Evolutionary conservation across 345 rosid genomes (phyloP).

Genomic region (Murraya koenigii): DNA sequence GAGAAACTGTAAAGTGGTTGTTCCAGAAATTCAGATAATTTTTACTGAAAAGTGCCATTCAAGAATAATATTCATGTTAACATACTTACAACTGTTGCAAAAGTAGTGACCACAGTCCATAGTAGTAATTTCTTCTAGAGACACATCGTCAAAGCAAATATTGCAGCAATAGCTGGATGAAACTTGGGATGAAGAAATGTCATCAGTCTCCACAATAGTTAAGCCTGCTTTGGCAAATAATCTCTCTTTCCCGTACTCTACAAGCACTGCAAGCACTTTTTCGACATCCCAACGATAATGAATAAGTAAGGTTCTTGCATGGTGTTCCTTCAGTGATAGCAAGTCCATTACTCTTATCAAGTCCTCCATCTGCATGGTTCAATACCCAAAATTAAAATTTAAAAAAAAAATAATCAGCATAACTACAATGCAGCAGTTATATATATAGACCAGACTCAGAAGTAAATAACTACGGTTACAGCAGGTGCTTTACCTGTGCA

Average conservation of each 20-base stretch:
- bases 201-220: constrained; percentile 13
- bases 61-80: neutral
- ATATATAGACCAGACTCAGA: neutral
- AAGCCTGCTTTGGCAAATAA: constrained; percentile 35
- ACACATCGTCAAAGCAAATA: constrained; percentile 39
- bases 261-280: constrained; percentile 28
- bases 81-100: constrained; percentile 42
- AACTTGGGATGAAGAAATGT: neutral
- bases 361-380: constrained; percentile 40
- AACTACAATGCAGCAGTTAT: neutral
- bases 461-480: neutral
- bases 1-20: neutral
- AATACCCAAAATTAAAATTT: neutral
- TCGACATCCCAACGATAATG: constrained; percentile 42
- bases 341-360: constrained; percentile 49
- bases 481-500: constrained; percentile 31
- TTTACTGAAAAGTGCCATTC: neutral
- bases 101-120: constrained; percentile 48
- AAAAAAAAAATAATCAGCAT: neutral
- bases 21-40: neutral
- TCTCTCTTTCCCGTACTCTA: constrained; percentile 34
- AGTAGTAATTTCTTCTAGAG: constrained; percentile 20
- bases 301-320: constrained; percentile 37
- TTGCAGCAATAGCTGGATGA: constrained; percentile 22
- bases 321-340: constrained; percentile 37